These are phyloP conservation scores for Botryosphaeria dothidea DNA, from an alignment of 2,329 filamentous ascomycete genomes.

Conservation along the genomic window DNA sequence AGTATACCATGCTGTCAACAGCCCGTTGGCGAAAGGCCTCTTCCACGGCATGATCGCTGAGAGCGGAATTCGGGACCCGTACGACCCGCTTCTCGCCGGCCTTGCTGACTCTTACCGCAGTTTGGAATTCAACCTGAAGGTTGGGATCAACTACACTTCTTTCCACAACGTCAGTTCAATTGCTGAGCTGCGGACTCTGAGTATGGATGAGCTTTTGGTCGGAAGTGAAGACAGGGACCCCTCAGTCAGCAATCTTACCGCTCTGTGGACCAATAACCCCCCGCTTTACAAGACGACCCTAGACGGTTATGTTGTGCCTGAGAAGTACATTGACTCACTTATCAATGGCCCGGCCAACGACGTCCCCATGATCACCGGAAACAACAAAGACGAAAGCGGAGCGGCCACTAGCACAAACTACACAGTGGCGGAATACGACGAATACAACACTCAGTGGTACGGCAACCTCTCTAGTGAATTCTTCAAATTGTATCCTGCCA, in stretches of 20 bases:
- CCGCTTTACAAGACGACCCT: slow-evolving; percentile 14
- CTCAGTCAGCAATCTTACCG: not conserved
- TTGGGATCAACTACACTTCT: not conserved
- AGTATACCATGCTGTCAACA: slow-evolving; percentile 30
- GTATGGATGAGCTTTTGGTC: slow-evolving; percentile 8
- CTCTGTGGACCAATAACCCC: not conserved
- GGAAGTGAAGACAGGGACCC: not conserved
- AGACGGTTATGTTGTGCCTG: slow-evolving; percentile 26
- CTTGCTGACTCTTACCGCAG: not conserved
- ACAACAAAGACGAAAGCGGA: slow-evolving; percentile 33
- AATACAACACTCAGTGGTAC: slow-evolving; percentile 21
- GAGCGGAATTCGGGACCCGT: slow-evolving; percentile 28
- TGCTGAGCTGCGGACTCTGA: slow-evolving; percentile 11
- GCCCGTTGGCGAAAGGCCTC: slow-evolving; percentile 27
- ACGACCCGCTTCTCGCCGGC: slow-evolving; percentile 23
- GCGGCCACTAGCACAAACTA: slow-evolving; percentile 26
- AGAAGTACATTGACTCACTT: slow-evolving; percentile 29
- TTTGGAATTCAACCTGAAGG: not conserved
- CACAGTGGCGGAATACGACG: slow-evolving; percentile 24
- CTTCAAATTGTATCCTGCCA: slow-evolving; percentile 25
- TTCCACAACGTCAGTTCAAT: slow-evolving; percentile 9
- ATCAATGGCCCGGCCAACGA: slow-evolving; percentile 28
- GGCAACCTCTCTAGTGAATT: slow-evolving; percentile 20
- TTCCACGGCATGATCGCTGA: slow-evolving; percentile 30
- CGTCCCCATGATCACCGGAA: slow-evolving; percentile 34